Conservation (phyloP, 2,329 filamentous ascomycete species). For the Geosmithia putterillii region DNA sequence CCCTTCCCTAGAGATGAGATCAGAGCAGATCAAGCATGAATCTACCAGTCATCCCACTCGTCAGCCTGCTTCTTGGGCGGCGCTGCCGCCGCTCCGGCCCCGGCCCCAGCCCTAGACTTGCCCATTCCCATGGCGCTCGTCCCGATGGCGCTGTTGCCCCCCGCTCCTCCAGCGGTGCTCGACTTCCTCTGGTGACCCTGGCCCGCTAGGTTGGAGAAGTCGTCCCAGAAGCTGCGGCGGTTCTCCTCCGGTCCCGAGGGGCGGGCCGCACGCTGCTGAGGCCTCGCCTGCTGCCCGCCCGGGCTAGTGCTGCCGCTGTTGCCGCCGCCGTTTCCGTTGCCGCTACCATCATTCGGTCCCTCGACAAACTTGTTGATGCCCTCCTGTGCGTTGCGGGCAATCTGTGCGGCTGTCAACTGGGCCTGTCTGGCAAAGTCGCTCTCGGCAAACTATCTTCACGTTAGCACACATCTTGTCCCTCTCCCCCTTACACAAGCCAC, state of each 20-base stretch:
- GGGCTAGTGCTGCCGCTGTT: slow-evolving; percentile 13
- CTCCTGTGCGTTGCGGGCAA: slow-evolving; percentile 60
- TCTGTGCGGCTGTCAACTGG: slow-evolving; percentile 49
- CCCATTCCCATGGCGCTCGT: slow-evolving; percentile 49
- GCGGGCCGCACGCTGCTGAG: slow-evolving; percentile 28
- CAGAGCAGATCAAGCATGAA: background rate
- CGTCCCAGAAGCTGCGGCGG: slow-evolving; percentile 86
- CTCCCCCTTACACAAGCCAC: too few relatives aligned
- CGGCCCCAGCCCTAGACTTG: slow-evolving; percentile 18
- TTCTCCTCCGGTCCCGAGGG: slow-evolving; percentile 44
- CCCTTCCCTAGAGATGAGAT: too few relatives aligned
- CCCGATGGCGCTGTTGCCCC: slow-evolving; percentile 28
- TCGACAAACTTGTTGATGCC: slow-evolving; percentile 83
- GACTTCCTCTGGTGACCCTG: slow-evolving; percentile 23
- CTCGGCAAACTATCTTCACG: slow-evolving; percentile 56
- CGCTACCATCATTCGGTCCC: slow-evolving; percentile 18
- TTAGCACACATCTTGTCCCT: too few relatives aligned
- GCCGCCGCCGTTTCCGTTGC: slow-evolving; percentile 29
- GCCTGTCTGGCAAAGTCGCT: slow-evolving; percentile 63
- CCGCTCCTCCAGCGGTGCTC: background rate
- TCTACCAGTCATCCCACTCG: slow-evolving; percentile 54
- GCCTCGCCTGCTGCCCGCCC: slow-evolving; percentile 24
- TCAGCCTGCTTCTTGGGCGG: slow-evolving; percentile 34
- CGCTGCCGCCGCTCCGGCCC: slow-evolving; percentile 13
- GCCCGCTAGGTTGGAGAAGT: slow-evolving; percentile 63